These are phyloP conservation scores for Pseudodiploospora longispora DNA, from an alignment of 2,329 filamentous ascomycete genomes.

Conservation along the genomic window DNA sequence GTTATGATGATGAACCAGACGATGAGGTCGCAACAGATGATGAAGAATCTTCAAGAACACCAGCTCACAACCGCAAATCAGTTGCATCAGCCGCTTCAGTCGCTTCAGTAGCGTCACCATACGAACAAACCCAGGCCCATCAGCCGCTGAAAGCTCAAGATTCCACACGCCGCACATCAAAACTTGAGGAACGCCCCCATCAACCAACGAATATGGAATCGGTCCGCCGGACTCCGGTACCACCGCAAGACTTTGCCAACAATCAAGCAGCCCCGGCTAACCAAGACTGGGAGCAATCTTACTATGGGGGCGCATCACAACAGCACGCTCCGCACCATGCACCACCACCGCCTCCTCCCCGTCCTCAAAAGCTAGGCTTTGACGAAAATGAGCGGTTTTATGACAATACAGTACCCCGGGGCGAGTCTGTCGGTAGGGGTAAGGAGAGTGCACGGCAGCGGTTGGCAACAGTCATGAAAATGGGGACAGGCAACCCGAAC, in stretches of 20 bases:
- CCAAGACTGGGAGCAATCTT: slow-evolving; percentile 22
- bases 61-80: slow-evolving; percentile 10
- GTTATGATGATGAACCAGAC: slow-evolving; percentile 28
- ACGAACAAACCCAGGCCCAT: slow-evolving; percentile 10
- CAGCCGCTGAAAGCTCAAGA: slow-evolving; percentile 14
- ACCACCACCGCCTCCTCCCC: slow-evolving; percentile 29
- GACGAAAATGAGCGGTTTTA: slow-evolving; percentile 27
- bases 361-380: slow-evolving; percentile 28
- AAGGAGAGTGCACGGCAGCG: slow-evolving; percentile 25
- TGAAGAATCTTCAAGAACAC: slow-evolving; percentile 15
- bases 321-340: slow-evolving; percentile 16
- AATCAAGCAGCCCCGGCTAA: slow-evolving; percentile 10
- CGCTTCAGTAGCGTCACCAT: slow-evolving; percentile 8
- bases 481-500: slow-evolving; percentile 43
- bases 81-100: slow-evolving; percentile 10
- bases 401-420: slow-evolving; percentile 15
- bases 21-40: slow-evolving; percentile 21
- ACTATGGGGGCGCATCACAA: slow-evolving; percentile 15
- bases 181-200: slow-evolving; percentile 16
- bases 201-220: slow-evolving; percentile 9
- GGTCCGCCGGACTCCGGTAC: slow-evolving; percentile 7
- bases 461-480: slow-evolving; percentile 25
- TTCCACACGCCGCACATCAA: slow-evolving; percentile 12
- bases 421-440: slow-evolving; percentile 11
- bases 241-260: slow-evolving; percentile 11